Percentiles rank a stretch among this genome's conserved stretches.
phyloP scores from a whole-genome alignment of 768 basidiomycete genomes.

The Xerocomellus intermedius region DNA sequence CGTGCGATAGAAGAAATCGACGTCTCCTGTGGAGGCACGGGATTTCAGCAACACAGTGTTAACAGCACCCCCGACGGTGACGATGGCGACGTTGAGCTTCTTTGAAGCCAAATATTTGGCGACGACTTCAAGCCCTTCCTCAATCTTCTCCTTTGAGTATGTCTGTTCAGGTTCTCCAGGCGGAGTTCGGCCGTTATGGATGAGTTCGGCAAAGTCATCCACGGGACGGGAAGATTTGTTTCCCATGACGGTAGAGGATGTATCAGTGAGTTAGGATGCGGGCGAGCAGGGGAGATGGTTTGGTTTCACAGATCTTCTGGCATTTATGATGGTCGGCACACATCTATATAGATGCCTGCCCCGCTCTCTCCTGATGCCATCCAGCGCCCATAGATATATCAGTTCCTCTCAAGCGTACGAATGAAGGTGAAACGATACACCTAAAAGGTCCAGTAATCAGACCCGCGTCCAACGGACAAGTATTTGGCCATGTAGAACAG shows the following conservation, averaged over 20 bases:
- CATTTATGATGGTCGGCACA: not conserved
- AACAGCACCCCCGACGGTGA: slow-evolving; percentile 10
- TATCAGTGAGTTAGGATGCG: not conserved
- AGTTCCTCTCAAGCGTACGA: too few species aligned
- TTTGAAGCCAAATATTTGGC: slow-evolving; percentile 3
- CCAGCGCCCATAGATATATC: too few species aligned
- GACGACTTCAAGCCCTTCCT: slow-evolving; percentile 2
- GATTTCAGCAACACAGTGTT: slow-evolving; percentile 6
- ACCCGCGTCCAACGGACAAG: too few species aligned
- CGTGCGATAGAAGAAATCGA: slow-evolving; percentile 13
- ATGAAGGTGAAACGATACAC: too few species aligned
- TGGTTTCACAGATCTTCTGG: not conserved
- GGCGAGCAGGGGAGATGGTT: not conserved
- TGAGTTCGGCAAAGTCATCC: slow-evolving; percentile 1
- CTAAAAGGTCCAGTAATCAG: too few species aligned
- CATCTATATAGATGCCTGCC: not conserved
- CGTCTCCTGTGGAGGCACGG: slow-evolving; percentile 9
- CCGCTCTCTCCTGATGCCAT: too few species aligned
- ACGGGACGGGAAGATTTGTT: not conserved
- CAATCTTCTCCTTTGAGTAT: slow-evolving; percentile 5
- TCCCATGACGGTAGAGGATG: not conserved
- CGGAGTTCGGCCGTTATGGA: not conserved
- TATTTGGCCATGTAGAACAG: too few species aligned
- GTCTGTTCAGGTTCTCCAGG: not conserved
- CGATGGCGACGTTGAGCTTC: slow-evolving; percentile 1